A percentile compares a stretch with the other conserved stretches of the same genome.
These are phyloP conservation scores for Scalesia atractyloides DNA, from an alignment of 129 eudicot genomes.

Conservation along the genomic window DNA sequence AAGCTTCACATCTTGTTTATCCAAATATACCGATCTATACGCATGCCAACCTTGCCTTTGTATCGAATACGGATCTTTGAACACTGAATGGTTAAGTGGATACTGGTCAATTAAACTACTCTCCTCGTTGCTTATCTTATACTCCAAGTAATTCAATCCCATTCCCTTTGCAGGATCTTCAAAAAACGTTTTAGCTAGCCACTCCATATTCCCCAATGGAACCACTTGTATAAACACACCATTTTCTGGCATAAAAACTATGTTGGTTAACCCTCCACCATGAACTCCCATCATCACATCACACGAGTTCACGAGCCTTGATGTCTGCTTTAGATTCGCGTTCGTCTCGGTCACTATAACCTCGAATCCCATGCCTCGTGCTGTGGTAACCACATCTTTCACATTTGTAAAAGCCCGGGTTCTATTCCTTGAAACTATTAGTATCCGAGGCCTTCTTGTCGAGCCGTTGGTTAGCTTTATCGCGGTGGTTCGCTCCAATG, in stretches of 20 bases:
- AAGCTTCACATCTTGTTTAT: constrained; percentile 64
- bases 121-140: constrained; percentile 49
- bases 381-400: constrained; percentile 40
- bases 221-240: constrained; percentile 67
- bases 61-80: constrained; percentile 45
- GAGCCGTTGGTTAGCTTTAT: constrained; percentile 1
- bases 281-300: constrained; percentile 90
- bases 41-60: constrained; percentile 50
- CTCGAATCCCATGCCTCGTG: constrained; percentile 47
- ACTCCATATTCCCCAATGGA: constrained; percentile 54
- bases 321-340: constrained; percentile 18
- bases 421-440: constrained; percentile 50
- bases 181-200: constrained; percentile 45
- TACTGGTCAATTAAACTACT: constrained; percentile 57
- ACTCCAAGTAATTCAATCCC: constrained; percentile 64
- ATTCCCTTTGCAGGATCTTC: constrained; percentile 52
- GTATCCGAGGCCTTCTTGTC: constrained; percentile 50
- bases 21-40: constrained; percentile 51
- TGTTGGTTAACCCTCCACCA: constrained; percentile 86
- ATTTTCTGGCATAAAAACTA: constrained; percentile 66
- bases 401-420: constrained; percentile 48
- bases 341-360: constrained; percentile 46
- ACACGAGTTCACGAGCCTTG: constrained; percentile 60
- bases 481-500: constrained; percentile 42
- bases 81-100: constrained; percentile 47